These are phyloP conservation scores for Asterophora lycoperdoides DNA, from an alignment of 768 basidiomycete species.

Conservation along the genomic window DNA sequence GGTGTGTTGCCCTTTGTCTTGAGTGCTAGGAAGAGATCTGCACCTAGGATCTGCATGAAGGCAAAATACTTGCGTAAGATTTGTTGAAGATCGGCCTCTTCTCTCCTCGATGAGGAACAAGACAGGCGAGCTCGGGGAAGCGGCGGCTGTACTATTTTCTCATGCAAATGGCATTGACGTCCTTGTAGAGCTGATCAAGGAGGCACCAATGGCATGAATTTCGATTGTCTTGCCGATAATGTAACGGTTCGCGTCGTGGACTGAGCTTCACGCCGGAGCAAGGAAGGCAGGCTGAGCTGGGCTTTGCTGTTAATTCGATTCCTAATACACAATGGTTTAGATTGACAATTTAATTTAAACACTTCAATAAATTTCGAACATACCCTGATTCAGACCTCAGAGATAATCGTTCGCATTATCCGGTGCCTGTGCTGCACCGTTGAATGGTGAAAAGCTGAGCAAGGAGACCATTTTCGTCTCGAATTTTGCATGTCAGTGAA, in stretches of 20 bases:
- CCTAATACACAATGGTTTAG: conserved; percentile 44
- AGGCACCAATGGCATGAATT: conserved; percentile 98
- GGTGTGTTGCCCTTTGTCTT: conserved; percentile 99
- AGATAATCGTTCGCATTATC: conserved; percentile 96
- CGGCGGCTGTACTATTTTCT: conserved; percentile 99
- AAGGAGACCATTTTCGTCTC: conserved; percentile 89
- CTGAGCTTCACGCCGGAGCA: conserved; percentile 96
- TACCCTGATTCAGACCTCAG: too few species aligned
- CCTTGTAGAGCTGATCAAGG: conserved; percentile 98
- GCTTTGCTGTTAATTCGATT: conserved; percentile 84
- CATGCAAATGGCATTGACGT: conserved; percentile 98
- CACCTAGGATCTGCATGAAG: conserved; percentile 95
- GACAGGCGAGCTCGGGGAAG: conserved; percentile 91
- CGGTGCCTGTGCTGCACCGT: conserved; percentile 86
- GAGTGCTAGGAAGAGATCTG: conserved; percentile 92
- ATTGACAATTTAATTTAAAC: too few species aligned
- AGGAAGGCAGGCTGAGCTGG: conserved; percentile 91
- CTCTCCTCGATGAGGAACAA: conserved; percentile 95
- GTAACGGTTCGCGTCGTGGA: conserved; percentile 95
- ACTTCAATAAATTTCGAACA: background rate
- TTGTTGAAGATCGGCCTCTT: conserved; percentile 86
- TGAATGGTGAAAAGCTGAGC: conserved; percentile 90
- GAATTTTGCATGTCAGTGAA: conserved; percentile 92
- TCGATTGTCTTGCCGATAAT: conserved; percentile 99
- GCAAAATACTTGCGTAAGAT: conserved; percentile 98